Evolutionary conservation across 345 rosid species (phyloP).

Genomic region (Brassica juncea): DNA sequence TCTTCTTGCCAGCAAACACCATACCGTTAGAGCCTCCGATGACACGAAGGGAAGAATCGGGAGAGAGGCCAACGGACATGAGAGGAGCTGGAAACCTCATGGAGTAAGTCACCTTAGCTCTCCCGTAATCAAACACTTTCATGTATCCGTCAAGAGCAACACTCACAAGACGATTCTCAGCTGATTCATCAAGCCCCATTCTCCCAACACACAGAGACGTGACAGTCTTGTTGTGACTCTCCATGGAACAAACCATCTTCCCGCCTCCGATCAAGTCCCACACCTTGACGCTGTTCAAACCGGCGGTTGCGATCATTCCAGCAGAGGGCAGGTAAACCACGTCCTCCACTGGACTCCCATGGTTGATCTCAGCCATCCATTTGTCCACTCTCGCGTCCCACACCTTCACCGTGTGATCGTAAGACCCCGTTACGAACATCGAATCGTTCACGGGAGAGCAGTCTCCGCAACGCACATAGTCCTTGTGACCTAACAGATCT

Average conservation of each 20-base stretch:
- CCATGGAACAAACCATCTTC: slow-evolving; percentile 76
- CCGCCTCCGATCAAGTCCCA: slow-evolving; percentile 96
- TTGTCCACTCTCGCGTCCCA: slow-evolving; percentile 82
- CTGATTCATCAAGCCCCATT: slow-evolving; percentile 45
- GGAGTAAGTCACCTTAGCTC: slow-evolving; percentile 76
- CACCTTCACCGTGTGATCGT: slow-evolving; percentile 85
- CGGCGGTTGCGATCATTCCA: slow-evolving; percentile 79
- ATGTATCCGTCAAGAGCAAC: slow-evolving; percentile 88
- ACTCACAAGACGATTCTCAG: slow-evolving; percentile 64
- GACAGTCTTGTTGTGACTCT: slow-evolving; percentile 92
- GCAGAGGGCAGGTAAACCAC: slow-evolving; percentile 88
- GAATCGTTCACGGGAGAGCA: slow-evolving; percentile 69
- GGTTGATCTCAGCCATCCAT: slow-evolving; percentile 69
- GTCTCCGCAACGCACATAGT: slow-evolving; percentile 89
- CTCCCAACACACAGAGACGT: slow-evolving; percentile 70
- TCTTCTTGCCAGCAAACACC: slow-evolving; percentile 73
- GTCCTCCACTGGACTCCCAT: slow-evolving; percentile 86
- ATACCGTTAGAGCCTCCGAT: slow-evolving; percentile 77
- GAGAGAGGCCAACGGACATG: slow-evolving; percentile 69
- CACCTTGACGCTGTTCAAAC: slow-evolving; percentile 73
- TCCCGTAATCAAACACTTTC: slow-evolving; percentile 86
- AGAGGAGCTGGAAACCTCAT: slow-evolving; percentile 91
- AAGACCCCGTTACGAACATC: slow-evolving; percentile 81
- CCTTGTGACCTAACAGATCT: slow-evolving; percentile 77
- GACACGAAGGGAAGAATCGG: slow-evolving; percentile 55